A percentile compares a stretch with the other conserved stretches of the same genome.
These are phyloP conservation scores for Castanopsis chinensis DNA, from an alignment of 306 rosid genomes.

Conservation along the genomic window DNA sequence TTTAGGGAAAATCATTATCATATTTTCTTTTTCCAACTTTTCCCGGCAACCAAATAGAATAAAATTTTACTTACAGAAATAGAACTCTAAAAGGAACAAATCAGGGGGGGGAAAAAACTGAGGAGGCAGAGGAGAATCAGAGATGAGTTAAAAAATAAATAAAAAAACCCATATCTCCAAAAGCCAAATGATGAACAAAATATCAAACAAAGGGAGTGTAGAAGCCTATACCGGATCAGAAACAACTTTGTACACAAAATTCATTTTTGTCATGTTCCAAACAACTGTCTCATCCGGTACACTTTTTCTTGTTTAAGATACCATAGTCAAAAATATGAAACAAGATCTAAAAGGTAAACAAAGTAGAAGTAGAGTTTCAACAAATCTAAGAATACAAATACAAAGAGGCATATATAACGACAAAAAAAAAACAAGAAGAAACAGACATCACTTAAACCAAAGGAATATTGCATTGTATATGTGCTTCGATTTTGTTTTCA, in stretches of 20 bases:
- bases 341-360: constrained; percentile 8
- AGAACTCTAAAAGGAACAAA: no score
- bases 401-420: constrained; percentile 18
- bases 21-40: no score
- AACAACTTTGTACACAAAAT: no score
- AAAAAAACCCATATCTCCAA: neutral
- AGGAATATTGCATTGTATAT: neutral
- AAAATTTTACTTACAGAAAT: no score
- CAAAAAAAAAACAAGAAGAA: neutral
- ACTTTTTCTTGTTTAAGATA: neutral
- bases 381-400: neutral
- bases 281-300: constrained; percentile 1
- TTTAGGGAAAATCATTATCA: no score
- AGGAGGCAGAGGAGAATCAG: no score
- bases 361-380: neutral
- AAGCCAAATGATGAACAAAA: neutral
- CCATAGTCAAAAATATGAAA: neutral
- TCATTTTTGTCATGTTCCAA: constrained; percentile 14
- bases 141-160: no score
- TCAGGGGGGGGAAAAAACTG: no score
- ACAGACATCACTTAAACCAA: neutral
- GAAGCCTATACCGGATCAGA: neutral
- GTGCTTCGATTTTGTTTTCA: neutral
- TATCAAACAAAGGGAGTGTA: neutral
- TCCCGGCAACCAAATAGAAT: no score